These are phyloP conservation scores for Debaryomyces coudertii DNA, from an alignment of 1,139 yeast genomes.

Conservation along the genomic window DNA sequence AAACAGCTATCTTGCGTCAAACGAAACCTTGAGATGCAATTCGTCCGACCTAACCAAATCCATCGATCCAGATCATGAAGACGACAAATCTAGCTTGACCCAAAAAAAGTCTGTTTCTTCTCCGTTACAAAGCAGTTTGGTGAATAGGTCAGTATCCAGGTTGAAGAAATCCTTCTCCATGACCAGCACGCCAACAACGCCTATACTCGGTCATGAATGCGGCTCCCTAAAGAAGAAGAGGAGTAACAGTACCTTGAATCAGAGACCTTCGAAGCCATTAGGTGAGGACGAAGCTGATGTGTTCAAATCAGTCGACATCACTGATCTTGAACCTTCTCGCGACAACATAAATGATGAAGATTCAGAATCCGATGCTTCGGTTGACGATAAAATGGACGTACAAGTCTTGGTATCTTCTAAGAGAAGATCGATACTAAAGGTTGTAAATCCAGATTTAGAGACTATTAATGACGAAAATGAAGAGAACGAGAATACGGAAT, in stretches of 20 bases:
- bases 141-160: slow-evolving; percentile 29
- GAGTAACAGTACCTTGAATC: slow-evolving; percentile 10
- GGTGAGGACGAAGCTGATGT: slow-evolving; percentile 13
- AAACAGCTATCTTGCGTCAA: slow-evolving; percentile 34
- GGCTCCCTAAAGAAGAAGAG: slow-evolving; percentile 15
- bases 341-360: slow-evolving; percentile 6
- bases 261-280: not conserved
- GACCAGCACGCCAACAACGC: slow-evolving; percentile 19
- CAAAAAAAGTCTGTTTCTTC: no score
- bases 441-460: slow-evolving; percentile 62
- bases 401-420: slow-evolving; percentile 77
- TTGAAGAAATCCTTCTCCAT: slow-evolving; percentile 29
- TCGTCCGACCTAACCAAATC: slow-evolving; percentile 3
- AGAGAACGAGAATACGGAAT: slow-evolving; percentile 15
- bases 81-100: no score
- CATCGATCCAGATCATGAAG: not conserved
- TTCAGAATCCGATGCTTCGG: slow-evolving; percentile 27
- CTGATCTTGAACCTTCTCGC: slow-evolving; percentile 6
- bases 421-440: slow-evolving; percentile 61
- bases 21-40: slow-evolving; percentile 28
- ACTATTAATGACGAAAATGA: slow-evolving; percentile 17
- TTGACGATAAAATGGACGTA: slow-evolving; percentile 60
- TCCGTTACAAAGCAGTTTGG: slow-evolving; percentile 19
- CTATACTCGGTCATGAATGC: slow-evolving; percentile 9
- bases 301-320: slow-evolving; percentile 10